Conservation (phyloP, 495 filamentous ascomycete genomes). For the Tuber calosporum region DNA sequence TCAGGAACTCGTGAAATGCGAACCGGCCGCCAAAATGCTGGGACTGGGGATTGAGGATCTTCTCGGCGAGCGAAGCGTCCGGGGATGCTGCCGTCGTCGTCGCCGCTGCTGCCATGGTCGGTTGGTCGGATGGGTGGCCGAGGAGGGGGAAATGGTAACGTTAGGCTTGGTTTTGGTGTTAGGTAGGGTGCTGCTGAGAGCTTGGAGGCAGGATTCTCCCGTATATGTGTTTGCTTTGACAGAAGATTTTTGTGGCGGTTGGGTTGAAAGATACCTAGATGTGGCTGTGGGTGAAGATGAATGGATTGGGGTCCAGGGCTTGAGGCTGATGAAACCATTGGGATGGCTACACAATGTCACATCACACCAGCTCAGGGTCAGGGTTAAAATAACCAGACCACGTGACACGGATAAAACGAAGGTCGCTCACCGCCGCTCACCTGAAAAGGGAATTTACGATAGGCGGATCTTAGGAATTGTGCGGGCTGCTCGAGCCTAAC, state of each 20-base stretch:
- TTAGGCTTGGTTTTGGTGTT: background rate
- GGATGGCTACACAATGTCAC: background rate
- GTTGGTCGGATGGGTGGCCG: background rate
- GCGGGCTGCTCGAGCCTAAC: background rate
- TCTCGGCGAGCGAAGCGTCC: constrained; percentile 21
- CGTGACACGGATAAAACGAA: background rate
- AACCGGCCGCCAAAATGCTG: constrained; percentile 33
- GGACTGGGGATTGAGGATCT: constrained; percentile 32
- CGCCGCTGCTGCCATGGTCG: constrained; percentile 13
- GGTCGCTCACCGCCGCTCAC: background rate
- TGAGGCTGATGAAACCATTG: background rate
- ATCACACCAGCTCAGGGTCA: background rate
- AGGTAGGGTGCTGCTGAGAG: background rate
- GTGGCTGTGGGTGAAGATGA: constrained; percentile 7
- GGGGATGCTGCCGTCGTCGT: constrained; percentile 13
- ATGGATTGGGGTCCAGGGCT: constrained; percentile 9
- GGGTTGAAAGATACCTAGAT: background rate
- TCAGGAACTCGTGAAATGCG: constrained; percentile 41
- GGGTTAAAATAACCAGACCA: background rate
- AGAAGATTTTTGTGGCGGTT: background rate
- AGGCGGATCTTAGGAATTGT: background rate
- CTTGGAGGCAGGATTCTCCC: background rate
- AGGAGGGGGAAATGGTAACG: background rate
- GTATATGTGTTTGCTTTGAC: background rate
- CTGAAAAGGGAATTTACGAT: background rate